These are phyloP conservation scores for Histomonas meleagridis DNA, from an alignment of 208 protist genomes.

Conservation along the genomic window DNA sequence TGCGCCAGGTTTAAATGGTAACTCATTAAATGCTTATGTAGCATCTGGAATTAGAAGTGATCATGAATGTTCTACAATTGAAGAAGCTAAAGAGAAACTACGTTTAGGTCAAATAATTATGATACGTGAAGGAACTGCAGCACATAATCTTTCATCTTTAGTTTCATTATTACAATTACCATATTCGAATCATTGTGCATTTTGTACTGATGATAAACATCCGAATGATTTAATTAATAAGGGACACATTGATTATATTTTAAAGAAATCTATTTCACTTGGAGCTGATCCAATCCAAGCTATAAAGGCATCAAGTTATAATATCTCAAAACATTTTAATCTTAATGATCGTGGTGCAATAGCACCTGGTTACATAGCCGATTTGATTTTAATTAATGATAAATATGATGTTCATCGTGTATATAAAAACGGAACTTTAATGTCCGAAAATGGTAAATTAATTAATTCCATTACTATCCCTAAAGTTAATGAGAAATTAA, in stretches of 20 bases:
- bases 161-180: neutral
- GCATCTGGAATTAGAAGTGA: neutral
- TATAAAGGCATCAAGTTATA: neutral
- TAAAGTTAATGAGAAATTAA: no score
- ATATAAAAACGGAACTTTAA: no score
- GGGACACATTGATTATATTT: neutral
- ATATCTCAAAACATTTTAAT: neutral
- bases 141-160: neutral
- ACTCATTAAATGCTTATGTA: neutral
- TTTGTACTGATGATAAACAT: neutral
- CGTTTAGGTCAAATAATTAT: neutral
- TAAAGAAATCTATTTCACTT: neutral
- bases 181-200: neutral
- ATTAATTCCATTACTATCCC: no score
- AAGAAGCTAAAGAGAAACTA: neutral
- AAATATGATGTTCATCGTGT: no score
- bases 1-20: neutral
- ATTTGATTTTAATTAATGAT: no score
- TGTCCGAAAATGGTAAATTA: no score
- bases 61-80: neutral
- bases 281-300: neutral
- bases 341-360: neutral
- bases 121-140: neutral
- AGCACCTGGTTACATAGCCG: neutral
- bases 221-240: neutral